A percentile compares a stretch with the other conserved stretches of the same genome.
Conservation (phyloP, 352 stramenopile genomes). For the Blastocystis sp. region DNA sequence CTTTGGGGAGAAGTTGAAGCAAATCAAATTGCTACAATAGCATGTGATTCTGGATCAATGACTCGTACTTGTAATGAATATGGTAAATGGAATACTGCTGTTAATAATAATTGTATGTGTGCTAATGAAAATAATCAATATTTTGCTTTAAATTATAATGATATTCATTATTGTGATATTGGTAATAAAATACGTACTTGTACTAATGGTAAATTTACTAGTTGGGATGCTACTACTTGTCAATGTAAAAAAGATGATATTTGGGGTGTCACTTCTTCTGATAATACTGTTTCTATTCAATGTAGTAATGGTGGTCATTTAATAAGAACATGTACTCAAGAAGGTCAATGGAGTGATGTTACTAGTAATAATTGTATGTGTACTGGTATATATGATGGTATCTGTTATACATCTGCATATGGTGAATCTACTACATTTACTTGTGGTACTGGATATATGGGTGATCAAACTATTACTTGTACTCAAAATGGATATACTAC, state of each 20-base stretch:
- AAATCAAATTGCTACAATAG: constrained; percentile 13
- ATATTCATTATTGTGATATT: neutral
- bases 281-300: neutral
- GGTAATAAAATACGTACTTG: no score
- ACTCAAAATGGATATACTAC: no score
- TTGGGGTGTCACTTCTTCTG: constrained; percentile 1
- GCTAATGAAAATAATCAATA: constrained; percentile 1
- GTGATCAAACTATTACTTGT: no score
- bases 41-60: neutral
- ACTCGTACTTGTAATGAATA: constrained; percentile 17
- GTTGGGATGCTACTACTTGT: no score
- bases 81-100: neutral
- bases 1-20: constrained; percentile 13
- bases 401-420: no score
- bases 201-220: no score
- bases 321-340: neutral
- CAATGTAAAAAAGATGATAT: constrained; percentile 1
- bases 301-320: no score
- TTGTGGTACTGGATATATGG: no score
- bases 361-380: constrained; percentile 13
- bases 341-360: constrained; percentile 11
- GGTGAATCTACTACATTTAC: no score
- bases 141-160: constrained; percentile 1
- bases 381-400: constrained; percentile 5
- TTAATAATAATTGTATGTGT: constrained; percentile 14